Conservation (phyloP, 441 rosid species). For the Hypseocharis bilobata region DNA sequence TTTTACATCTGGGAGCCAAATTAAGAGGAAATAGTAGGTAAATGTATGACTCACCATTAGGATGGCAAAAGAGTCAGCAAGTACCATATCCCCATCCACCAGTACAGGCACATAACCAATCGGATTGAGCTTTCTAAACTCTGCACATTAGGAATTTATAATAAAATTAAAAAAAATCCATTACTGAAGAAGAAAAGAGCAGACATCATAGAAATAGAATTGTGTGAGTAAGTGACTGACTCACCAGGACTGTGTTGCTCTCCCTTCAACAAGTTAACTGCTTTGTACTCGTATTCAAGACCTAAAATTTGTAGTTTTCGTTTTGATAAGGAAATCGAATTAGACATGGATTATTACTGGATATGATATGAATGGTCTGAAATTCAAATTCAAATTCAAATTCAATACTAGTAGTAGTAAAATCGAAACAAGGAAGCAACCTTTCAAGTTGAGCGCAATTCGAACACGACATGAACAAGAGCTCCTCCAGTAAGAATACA, state of each 20-base stretch:
- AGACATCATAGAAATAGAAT: neutral
- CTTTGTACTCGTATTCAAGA: constrained; percentile 45
- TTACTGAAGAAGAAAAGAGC: neutral
- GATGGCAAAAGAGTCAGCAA: constrained; percentile 73
- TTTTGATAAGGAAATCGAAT: neutral
- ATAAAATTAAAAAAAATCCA: neutral
- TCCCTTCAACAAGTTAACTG: constrained; percentile 46
- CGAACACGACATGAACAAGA: constrained; percentile 1
- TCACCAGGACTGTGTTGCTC: constrained; percentile 51
- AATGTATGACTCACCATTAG: constrained; percentile 62
- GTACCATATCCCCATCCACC: constrained; percentile 59
- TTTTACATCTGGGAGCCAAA: too few species aligned
- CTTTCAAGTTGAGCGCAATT: constrained; percentile 1
- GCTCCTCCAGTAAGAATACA: constrained; percentile 1
- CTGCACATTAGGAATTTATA: constrained; percentile 24
- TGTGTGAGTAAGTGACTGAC: neutral
- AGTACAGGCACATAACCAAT: constrained; percentile 66
- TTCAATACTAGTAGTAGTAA: too few species aligned
- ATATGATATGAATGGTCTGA: neutral
- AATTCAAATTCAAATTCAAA: too few species aligned
- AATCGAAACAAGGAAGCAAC: neutral
- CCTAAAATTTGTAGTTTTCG: constrained; percentile 30
- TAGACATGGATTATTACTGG: neutral
- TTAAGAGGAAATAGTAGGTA: too few species aligned
- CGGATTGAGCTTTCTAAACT: constrained; percentile 61